Conservation (phyloP, 345 rosid species). For the Corymbia maculata region DNA sequence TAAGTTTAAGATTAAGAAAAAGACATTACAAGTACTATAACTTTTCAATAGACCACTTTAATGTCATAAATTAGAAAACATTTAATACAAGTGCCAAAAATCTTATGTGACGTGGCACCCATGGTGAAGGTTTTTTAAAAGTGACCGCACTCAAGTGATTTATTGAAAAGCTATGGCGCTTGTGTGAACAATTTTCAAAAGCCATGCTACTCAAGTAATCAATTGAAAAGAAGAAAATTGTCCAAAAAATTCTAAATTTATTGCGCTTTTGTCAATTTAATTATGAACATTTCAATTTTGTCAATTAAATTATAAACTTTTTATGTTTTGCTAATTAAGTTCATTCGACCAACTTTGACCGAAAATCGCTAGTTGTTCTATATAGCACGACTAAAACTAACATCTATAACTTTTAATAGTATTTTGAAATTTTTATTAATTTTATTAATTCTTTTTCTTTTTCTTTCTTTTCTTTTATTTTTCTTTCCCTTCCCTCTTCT, state of each 20-base stretch:
- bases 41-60: not conserved
- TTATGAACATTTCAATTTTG: too few species aligned
- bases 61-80: not conserved
- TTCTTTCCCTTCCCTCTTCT: not conserved
- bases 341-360: too few species aligned
- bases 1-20: not conserved
- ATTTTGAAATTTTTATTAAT: too few species aligned
- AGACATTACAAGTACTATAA: not conserved
- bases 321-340: too few species aligned
- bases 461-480: not conserved
- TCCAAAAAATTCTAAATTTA: too few species aligned
- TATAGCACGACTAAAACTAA: not conserved
- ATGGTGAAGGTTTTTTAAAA: not conserved
- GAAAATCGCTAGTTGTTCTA: too few species aligned
- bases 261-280: too few species aligned
- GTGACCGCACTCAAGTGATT: not conserved
- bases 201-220: not conserved
- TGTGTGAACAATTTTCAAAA: not conserved
- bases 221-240: not conserved
- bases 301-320: too few species aligned
- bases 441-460: too few species aligned
- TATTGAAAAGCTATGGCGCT: not conserved
- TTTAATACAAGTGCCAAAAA: not conserved
- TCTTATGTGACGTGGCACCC: not conserved
- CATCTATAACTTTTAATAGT: fast-evolving